phyloP scores from a whole-genome alignment of 2,329 filamentous ascomycete genomes.

The Emericellopsis cladophorae region DNA sequence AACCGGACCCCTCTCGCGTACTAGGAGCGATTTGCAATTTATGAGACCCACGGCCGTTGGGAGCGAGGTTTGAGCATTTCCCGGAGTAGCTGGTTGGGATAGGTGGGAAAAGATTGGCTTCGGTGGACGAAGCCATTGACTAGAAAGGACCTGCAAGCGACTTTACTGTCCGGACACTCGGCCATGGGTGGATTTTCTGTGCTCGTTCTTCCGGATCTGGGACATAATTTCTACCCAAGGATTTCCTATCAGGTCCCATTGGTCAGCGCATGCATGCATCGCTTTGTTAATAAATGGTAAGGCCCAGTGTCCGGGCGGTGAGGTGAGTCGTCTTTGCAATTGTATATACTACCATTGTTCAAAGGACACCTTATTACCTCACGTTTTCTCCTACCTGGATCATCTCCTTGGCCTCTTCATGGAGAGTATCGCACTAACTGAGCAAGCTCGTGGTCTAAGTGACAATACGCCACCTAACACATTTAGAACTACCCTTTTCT shows the following conservation, averaged over 20 bases:
- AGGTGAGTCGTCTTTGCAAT: constrained; percentile 36
- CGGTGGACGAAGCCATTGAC: no score
- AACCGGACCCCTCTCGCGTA: no score
- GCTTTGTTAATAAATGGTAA: constrained; percentile 15
- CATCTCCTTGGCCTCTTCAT: constrained; percentile 1
- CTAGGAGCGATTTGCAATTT: no score
- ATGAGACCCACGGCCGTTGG: no score
- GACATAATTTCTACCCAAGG: constrained; percentile 2
- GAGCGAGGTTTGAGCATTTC: no score
- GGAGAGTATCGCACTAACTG: background rate
- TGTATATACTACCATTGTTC: constrained; percentile 37
- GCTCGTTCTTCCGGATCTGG: constrained; percentile 17
- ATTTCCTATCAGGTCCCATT: background rate
- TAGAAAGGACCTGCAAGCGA: background rate
- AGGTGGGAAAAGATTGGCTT: no score
- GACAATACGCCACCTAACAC: background rate
- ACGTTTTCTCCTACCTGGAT: constrained; percentile 1
- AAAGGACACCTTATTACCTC: constrained; percentile 16
- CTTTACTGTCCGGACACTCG: constrained; percentile 4
- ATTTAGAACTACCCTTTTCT: no score
- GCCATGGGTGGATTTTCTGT: constrained; percentile 13
- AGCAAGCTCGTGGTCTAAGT: background rate
- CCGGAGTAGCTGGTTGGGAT: no score
- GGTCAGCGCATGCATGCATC: background rate
- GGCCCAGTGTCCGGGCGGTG: constrained; percentile 34